phyloP scores from a whole-genome alignment of 495 filamentous ascomycete species.

The Ramalina intermedia region DNA sequence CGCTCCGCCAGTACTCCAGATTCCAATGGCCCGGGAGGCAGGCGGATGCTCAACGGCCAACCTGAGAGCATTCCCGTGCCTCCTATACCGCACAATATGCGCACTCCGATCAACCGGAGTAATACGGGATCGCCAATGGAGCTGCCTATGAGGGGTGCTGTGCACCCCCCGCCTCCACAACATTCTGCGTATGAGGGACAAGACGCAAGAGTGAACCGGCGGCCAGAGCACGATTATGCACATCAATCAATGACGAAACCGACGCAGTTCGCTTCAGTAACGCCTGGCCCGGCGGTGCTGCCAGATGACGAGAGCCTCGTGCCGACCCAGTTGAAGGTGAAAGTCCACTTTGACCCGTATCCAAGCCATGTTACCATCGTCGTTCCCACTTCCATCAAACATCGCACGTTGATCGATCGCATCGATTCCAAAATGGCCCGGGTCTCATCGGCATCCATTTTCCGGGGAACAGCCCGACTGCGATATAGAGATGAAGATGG shows the following conservation, averaged over 20 bases:
- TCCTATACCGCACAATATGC: constrained; percentile 44
- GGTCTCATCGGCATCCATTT: constrained; percentile 66
- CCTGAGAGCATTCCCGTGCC: constrained; percentile 53
- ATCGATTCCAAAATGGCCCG: constrained; percentile 88
- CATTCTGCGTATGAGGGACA: constrained; percentile 10
- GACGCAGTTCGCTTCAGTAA: constrained; percentile 19
- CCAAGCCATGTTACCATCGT: constrained; percentile 79
- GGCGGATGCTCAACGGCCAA: constrained; percentile 40
- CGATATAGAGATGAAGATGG: constrained; percentile 87
- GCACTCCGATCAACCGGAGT: constrained; percentile 49
- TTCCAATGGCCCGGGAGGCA: constrained; percentile 25
- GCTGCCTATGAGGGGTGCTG: constrained; percentile 32
- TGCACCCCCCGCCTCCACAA: constrained; percentile 26
- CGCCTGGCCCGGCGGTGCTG: constrained; percentile 21
- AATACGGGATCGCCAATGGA: constrained; percentile 51
- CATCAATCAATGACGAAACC: constrained; percentile 17
- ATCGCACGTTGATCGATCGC: constrained; percentile 84
- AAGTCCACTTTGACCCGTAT: constrained; percentile 69
- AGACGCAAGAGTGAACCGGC: constrained; percentile 2
- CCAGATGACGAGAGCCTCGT: constrained; percentile 7
- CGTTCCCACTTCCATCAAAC: constrained; percentile 82
- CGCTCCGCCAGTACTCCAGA: constrained; percentile 60
- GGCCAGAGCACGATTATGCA: constrained; percentile 16
- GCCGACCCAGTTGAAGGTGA: constrained; percentile 74
- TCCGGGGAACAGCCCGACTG: constrained; percentile 60